Evolutionary conservation across 2,329 filamentous ascomycete genomes (phyloP), one percentile per base, ranked within the genome.

Genomic region (Sphaerulina vaccinii): DNA sequence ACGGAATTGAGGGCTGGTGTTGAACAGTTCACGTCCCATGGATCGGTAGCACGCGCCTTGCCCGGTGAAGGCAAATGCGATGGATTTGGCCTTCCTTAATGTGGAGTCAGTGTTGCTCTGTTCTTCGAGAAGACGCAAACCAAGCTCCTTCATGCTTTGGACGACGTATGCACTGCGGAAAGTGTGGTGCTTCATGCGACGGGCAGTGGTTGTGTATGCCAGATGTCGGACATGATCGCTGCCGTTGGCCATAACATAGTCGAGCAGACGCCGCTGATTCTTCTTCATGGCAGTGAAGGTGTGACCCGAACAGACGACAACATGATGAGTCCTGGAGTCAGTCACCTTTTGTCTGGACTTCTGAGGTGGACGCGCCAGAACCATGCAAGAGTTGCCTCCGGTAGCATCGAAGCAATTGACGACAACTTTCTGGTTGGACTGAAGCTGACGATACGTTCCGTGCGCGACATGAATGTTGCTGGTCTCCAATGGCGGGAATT

Each of bases 331-430:
- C n/a, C 33, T 22, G 18, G 35, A 13, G 1, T 27, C 21, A 5
- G 18, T n/a, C 13, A 4, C 27, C 16, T 13, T 32, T 24, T 16
- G 22, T 49, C 60, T 60, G 52, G 66, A 66, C 9, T n/a, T n/a
- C n/a, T n/a, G n/a, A n/a, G n/a, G n/a, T n/a, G n/a, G n/a, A n/a
- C n/a, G n/a, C n/a, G n/a, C n/a, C 2, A 88, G 62, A 5, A 88
- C 67, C 15, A 88, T 65, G 15, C 82, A 80, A 1, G 85, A 87
- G 68, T 89, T 89, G 19, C 85, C 85, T 58, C 85, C 85, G 44
- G 85, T 83, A 5, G 85, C 86, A 54, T 80, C 81, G 65, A 87
- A 87, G 70, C 86, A 87, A 71, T 88, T 88, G 55, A 86, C 68
- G 15, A 75, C 66, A 0, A 74, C 71, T 7, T 69, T 66, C 3